Evolutionary conservation across 208 protist genomes (phyloP).

Genomic region (Entamoeba invadens): DNA sequence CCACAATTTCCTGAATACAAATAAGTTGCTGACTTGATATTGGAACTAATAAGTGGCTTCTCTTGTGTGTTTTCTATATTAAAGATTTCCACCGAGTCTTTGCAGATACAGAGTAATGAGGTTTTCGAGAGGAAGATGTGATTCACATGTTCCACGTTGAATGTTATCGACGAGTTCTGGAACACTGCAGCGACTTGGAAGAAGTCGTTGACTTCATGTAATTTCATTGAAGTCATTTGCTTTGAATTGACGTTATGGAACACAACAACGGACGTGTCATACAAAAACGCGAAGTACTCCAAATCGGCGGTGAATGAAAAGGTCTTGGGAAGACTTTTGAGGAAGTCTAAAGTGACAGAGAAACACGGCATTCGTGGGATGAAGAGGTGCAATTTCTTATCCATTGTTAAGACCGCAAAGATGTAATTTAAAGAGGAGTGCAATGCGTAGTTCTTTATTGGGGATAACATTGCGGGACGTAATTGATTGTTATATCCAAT

Average conservation of each 20-base stretch:
- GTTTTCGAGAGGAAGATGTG: background rate
- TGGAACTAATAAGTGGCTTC: background rate
- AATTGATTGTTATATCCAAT: background rate
- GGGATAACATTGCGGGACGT: background rate
- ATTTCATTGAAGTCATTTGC: background rate
- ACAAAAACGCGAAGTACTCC: background rate
- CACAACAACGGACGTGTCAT: background rate
- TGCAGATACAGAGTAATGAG: background rate
- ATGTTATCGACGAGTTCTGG: background rate
- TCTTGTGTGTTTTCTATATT: background rate
- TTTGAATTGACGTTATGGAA: background rate
- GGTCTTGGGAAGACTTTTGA: background rate
- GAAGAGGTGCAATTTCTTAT: background rate
- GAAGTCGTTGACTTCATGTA: background rate
- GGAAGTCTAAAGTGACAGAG: background rate
- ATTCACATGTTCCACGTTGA: background rate
- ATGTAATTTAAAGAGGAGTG: background rate
- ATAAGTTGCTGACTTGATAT: background rate
- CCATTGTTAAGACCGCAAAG: background rate
- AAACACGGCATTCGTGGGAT: background rate
- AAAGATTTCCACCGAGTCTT: background rate
- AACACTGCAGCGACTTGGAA: background rate
- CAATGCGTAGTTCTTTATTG: background rate
- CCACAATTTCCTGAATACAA: background rate
- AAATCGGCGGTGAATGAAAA: background rate